Evolutionary conservation across 495 filamentous ascomycete species (phyloP), one percentile per base, ranked within the genome.

Genomic region (Letharia lupina): DNA sequence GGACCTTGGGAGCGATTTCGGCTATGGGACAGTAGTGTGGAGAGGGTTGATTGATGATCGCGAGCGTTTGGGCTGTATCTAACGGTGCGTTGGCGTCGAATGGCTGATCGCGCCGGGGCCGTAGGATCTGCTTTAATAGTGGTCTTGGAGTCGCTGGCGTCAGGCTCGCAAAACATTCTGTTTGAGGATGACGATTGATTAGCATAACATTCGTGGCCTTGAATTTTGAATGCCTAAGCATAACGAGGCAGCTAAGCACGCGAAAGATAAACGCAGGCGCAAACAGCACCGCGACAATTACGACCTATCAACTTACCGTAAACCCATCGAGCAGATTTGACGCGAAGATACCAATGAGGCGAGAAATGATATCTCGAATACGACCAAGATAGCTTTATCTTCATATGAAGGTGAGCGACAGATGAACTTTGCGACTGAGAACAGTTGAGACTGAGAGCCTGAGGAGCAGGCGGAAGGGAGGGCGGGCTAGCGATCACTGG

Each of bases 91-190:
- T 80, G 77, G 70, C 87, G 84, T 64, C 90, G 86, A 68, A 95
- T 95, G 10, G 86, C 73, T 35, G 90, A 93, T 71, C 91, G 88
- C 68, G 84, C 78, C 65, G 79, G 78, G 52, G 87, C 83, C 57
- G 87, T 81, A 28, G 78, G 71, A 61, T 87, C 81, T 52, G 80
- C 77, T 66, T 87, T 86, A 66, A 77, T 70, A 59, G 80, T 75
- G 67, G 81, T 76, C 70, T 86, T 84, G 67, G 81, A 78, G 70
- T 86, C 85, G 65, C 80, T 73, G 20, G 81, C 83, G 62, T 81
- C 79, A 39, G 84, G 82, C 70, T 84, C 81, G 70, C 81, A 80
- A 77, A 80, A 88, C 74, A 88, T 80, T 63, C 83, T 86, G 41
- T 52, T 48, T 66, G 58, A 62, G 57, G 62, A 63, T 71, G 33